Evolutionary conservation across 768 basidiomycete species (phyloP), one percentile per base, ranked within the genome.

Genomic region (Termitomyces sp.): DNA sequence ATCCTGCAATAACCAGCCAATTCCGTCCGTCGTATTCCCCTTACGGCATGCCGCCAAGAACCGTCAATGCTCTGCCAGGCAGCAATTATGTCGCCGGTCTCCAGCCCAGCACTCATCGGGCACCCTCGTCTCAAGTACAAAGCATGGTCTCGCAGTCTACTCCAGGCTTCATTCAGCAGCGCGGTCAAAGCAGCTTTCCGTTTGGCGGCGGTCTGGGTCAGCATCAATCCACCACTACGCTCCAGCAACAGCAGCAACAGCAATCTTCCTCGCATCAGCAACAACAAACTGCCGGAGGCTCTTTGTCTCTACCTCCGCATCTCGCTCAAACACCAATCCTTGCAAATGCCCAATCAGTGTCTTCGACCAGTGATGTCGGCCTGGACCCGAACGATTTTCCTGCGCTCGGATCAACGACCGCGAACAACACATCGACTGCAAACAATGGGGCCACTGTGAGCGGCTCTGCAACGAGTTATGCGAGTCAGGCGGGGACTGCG

Each of bases 351-450:
- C 81, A 84, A 46, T 83, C 83, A 47, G 79, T 77, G 59, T 84
- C 83, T 50, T 86, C 86, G 27, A 75, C 81, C 34, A 86, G 80
- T 68, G 90, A 91, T 66, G 84, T 89, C 57, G 87, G 85, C 19
- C 82, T 91, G 39, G 91, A 92, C 75, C 89, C 84, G 32, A 91
- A 89, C 66, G 91, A 91, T 70, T 91, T 92, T 63, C 91, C 91
- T n/a, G 90, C 89, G 14, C 81, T 93, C 19, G 91, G 91, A 40
- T 84, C 85, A 42, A 78, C 80, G 14, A 79, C 73, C 61, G 73
- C 77, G 62, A 75, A 76, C 58, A 72, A 67, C 48, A 74, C 68
- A 54, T 75, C 73, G 39, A 70, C 70, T 42, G 73, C 59, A 63
- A 74, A 66, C 42, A 77, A 72, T 62, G 73, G 71, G 42, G 66